Conservation (phyloP, 2,329 filamentous ascomycete genomes). For the Aureobasidium namibiae region DNA sequence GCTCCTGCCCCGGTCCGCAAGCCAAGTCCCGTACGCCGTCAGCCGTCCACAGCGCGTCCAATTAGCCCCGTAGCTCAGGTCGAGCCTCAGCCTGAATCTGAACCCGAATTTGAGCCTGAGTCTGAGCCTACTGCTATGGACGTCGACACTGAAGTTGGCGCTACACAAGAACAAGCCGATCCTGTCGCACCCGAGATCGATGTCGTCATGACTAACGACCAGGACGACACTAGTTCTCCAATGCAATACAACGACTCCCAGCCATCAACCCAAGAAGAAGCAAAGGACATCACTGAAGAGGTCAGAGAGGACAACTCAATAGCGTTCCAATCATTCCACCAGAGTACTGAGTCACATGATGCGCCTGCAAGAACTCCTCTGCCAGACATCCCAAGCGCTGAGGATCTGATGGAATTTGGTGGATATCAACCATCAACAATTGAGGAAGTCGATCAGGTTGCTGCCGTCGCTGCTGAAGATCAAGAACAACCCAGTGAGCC, state of each 20-base stretch:
- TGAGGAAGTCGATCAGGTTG: not conserved
- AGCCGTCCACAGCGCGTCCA: not conserved
- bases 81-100: not conserved
- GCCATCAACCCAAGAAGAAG: not conserved
- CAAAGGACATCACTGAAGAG: not conserved
- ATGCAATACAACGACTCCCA: not conserved
- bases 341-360: not conserved
- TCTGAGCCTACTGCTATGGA: slow-evolving; percentile 1
- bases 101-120: not conserved
- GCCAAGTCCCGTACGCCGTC: not conserved
- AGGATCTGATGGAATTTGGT: slow-evolving; percentile 10
- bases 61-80: not conserved
- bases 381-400: not conserved
- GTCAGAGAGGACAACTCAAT: not conserved
- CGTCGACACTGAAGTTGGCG: not conserved
- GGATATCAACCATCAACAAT: not conserved
- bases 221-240: not conserved
- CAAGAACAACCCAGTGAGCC: not conserved
- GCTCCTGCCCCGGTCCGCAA: not conserved
- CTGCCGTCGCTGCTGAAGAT: not conserved
- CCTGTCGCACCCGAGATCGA: not conserved
- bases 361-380: not conserved
- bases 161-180: not conserved
- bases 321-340: not conserved
- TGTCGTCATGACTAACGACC: slow-evolving; percentile 9